Evolutionary conservation across 2,329 filamentous ascomycete genomes (phyloP).

Genomic region (Arthroderma sp.): DNA sequence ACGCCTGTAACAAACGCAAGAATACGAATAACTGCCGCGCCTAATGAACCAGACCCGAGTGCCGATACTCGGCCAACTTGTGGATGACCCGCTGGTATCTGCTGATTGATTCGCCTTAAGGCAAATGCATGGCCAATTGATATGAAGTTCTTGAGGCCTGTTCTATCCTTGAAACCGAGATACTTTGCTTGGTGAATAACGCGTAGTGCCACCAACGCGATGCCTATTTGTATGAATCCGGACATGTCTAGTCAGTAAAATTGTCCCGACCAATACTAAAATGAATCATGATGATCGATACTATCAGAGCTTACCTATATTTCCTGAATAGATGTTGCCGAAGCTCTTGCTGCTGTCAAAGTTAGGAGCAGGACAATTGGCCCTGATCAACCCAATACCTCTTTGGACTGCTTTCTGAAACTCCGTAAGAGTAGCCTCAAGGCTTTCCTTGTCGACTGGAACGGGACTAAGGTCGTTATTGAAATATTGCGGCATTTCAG

Average conservation of each 20-base stretch:
- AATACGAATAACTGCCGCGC: constrained; percentile 18
- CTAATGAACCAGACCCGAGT: constrained; percentile 19
- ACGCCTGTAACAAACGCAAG: constrained; percentile 11
- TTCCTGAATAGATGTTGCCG: constrained; percentile 21
- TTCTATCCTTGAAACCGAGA: constrained; percentile 9
- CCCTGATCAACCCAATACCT: constrained; percentile 17
- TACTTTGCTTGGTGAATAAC: constrained; percentile 22
- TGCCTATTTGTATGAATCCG: constrained; percentile 14
- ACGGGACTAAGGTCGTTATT: constrained; percentile 16
- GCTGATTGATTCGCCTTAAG: constrained; percentile 15
- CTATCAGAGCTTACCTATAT: constrained; percentile 17
- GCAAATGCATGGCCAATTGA: constrained; percentile 18
- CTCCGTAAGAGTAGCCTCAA: constrained; percentile 16
- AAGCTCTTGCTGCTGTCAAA: constrained; percentile 13
- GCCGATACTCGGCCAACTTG: constrained; percentile 19
- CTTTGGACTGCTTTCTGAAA: constrained; percentile 19
- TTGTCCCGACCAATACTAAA: not conserved
- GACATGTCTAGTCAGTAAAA: not conserved
- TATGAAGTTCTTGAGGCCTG: constrained; percentile 4
- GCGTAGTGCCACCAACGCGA: constrained; percentile 26
- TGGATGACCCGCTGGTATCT: constrained; percentile 4
- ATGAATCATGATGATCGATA: not conserved
- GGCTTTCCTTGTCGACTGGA: constrained; percentile 9
- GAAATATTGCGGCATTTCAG: constrained; percentile 15
- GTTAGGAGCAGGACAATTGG: constrained; percentile 13